Evolutionary conservation across 306 rosid genomes (phyloP), one percentile per base, ranked within the genome.

Genomic region (Astragalus membranaceus): DNA sequence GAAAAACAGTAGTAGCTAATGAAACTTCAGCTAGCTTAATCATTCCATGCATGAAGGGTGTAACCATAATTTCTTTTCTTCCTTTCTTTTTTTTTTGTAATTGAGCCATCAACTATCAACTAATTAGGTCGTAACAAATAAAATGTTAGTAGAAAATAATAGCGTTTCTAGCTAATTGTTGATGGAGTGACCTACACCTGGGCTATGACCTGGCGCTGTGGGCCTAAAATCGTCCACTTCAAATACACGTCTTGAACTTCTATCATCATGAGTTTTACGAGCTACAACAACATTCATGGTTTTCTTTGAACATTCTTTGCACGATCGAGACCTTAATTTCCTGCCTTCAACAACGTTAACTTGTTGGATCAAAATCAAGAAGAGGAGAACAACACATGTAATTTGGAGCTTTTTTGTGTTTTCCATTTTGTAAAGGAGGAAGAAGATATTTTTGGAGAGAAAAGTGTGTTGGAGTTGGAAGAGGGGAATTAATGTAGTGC

Each of bases 121-220:
- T 43, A 54, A 14, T 29, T 43, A 53, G 17, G 72, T 52, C 59
- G 8, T 30, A 54, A 65, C 6, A 32, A 57, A 55, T 4, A 49
- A 75, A 76, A 60, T 29, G 75, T 8, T 59, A 39, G 64, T 39
- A 58, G 47, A 57, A 58, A 49, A 67, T 7, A 8, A 57, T 23
- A 13, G 10, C 5, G 41, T 2, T 4, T 51, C 3, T 32, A 10
- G 39, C 4, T 8, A 80, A 57, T 70, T 52, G 39, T 75, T 64
- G 73, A 74, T 69, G 78, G 80, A 75, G 35, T 80, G 84, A 42
- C 84, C 84, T 32, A 75, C 84, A 32, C 84, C 78, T 5, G 80
- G 84, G 73, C 80, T 75, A 47, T 80, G 84, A 46, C 80, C 78
- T 10, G 78, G 80, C 0, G 51, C 7, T 71, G 80, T 80, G 4